Evolutionary conservation across 169 alveolate species (phyloP).

Genomic region (Plasmodium berghei): DNA sequence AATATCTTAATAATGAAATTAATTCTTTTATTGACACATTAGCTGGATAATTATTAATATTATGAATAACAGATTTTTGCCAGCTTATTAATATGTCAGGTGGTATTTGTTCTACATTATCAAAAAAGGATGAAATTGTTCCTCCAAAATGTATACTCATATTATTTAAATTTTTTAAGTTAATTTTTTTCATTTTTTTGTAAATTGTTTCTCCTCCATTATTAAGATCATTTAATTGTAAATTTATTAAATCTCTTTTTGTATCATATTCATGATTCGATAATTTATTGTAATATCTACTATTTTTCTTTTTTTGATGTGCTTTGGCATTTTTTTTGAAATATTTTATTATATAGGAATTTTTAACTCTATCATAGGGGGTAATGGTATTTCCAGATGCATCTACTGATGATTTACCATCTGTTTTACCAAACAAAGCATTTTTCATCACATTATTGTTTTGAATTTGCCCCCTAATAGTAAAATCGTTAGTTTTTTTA

Average conservation of each 20-base stretch:
- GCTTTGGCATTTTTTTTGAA: conserved; percentile 12
- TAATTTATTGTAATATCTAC: not conserved
- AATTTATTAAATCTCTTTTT: not conserved
- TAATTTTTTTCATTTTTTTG: conserved; percentile 62
- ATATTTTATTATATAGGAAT: conserved; percentile 11
- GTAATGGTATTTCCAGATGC: not conserved
- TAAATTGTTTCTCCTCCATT: conserved; percentile 11
- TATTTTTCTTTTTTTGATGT: not conserved
- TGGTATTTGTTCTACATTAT: conserved; percentile 65
- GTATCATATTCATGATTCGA: not conserved
- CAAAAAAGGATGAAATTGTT: conserved; percentile 64
- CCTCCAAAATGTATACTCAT: conserved; percentile 73
- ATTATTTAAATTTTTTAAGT: conserved; percentile 45
- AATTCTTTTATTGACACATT: conserved; percentile 78
- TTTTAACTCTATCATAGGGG: not conserved
- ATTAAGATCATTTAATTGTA: not conserved
- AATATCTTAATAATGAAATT: conserved; percentile 80
- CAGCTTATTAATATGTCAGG: conserved; percentile 56
- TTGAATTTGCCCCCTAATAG: not conserved
- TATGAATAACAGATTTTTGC: conserved; percentile 61
- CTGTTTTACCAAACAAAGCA: no score
- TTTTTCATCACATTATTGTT: not conserved
- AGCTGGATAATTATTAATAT: conserved; percentile 59
- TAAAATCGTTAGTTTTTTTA: conserved; percentile 3
- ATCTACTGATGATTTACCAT: not conserved